Base-by-base conservation (phyloP, 495 filamentous ascomycete genomes). In the Oidiodendron maius region DNA sequence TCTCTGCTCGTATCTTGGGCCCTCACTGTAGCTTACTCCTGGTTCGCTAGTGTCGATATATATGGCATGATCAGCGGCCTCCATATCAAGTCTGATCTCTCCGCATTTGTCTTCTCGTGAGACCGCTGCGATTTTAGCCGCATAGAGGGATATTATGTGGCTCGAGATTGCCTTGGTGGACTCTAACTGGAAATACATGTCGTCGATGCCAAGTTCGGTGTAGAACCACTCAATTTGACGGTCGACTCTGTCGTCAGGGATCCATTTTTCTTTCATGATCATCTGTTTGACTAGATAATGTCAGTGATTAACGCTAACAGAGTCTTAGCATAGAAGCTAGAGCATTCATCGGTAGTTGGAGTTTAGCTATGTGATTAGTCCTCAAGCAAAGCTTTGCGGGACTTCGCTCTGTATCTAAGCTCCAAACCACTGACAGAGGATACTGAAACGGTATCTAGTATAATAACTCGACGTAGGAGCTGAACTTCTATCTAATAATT, bases 131-230 rank as follows among this genome's bases (percentile, higher is more conserved):
- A 96, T 82, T 71, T 98, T 98, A 63, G 91, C 93, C 16, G 93
- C 94, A 61, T 97, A 98, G 25, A 98, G 77, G 13, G 91, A 96
- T 43, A 89, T 90, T 54, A 98, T 89, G 62, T 95, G 86, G 60
- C 84, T 94, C 51, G 89, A 84, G 52, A 98, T 91, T 40, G 85
- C 87, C 34, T 90, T 84, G 23, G 82, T 83, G 3, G 78, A 77
- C 69, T 98, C 93, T 28, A 88, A 87, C 63, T 95, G 86, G 74
- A 98, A 98, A 70, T 98, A 98, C 71, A 95, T 90, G 66, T 98
- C 93, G 66, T 98, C 93, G 60, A 98, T 98, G 43, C 93, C 93
- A 13, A 98, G 77, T 64, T 90, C 85, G 55, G 91, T 86, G 71
- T 98, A 98, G 75, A 98, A 98, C 93, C 93, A 97, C n/a, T 77